Percentiles rank a stretch among this genome's conserved stretches.
phyloP scores from a whole-genome alignment of 257 asterid species.

The Gentiana macrophylla region DNA sequence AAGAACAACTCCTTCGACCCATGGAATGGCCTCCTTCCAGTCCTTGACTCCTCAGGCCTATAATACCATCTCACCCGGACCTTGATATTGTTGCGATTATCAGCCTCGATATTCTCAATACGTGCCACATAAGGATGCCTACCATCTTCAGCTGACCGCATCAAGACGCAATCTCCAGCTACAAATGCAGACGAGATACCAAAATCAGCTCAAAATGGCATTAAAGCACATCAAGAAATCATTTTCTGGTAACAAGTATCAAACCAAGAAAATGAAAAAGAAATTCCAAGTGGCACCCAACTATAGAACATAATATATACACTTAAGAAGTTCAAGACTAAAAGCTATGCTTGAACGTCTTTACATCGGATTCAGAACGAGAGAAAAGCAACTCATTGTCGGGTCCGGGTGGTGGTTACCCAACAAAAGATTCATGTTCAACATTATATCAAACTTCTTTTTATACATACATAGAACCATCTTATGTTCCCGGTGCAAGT shows the following conservation, averaged over 20 bases:
- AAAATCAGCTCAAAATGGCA: neutral
- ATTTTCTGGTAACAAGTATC: neutral
- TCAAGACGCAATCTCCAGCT: slow-evolving; percentile 59
- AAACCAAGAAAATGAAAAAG: neutral
- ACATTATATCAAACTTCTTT: too few relatives aligned
- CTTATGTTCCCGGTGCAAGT: too few relatives aligned
- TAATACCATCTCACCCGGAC: slow-evolving; percentile 59
- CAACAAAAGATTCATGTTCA: neutral
- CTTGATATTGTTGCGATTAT: slow-evolving; percentile 25
- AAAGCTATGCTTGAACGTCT: neutral
- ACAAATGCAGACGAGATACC: slow-evolving; percentile 8
- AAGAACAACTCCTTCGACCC: slow-evolving; percentile 59
- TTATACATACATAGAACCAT: too few relatives aligned
- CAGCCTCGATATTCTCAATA: slow-evolving; percentile 48
- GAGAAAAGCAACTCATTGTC: neutral
- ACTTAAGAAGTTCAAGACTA: neutral
- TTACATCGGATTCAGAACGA: neutral
- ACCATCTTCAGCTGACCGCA: slow-evolving; percentile 32
- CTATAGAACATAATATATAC: neutral
- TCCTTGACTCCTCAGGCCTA: slow-evolving; percentile 59
- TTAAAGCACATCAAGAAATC: too few relatives aligned
- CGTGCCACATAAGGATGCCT: slow-evolving; percentile 50
- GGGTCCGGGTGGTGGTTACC: too few relatives aligned
- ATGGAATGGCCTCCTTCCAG: slow-evolving; percentile 54
- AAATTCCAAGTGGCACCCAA: neutral